Evolutionary conservation across 139 green algal genomes (phyloP).

Genomic region (Deuterostichococcus epilithicus): DNA sequence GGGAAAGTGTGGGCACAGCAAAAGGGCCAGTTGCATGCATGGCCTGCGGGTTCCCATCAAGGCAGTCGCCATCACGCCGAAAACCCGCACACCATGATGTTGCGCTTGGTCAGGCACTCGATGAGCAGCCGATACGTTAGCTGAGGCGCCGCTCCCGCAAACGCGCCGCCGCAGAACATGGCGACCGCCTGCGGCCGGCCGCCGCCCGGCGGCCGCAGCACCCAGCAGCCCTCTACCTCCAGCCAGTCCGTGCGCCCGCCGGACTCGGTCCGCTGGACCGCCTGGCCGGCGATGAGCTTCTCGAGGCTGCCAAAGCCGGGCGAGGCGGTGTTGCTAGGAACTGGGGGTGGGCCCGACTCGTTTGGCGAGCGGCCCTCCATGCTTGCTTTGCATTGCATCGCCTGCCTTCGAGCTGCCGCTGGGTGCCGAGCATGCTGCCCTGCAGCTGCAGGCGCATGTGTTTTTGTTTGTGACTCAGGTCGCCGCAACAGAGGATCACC

Average conservation of each 20-base stretch:
- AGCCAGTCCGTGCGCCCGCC: slow-evolving; percentile 36
- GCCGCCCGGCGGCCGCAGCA: slow-evolving; percentile 42
- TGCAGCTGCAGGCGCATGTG: slow-evolving; percentile 10
- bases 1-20: too few relatives aligned
- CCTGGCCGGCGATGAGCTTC: neutral
- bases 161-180: slow-evolving; percentile 88
- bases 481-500: too few relatives aligned
- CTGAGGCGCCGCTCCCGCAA: slow-evolving; percentile 89
- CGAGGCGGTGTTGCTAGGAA: neutral
- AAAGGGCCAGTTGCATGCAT: too few relatives aligned
- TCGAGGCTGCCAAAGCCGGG: neutral
- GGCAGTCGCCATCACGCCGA: too few relatives aligned
- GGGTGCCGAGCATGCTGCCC: slow-evolving; percentile 7
- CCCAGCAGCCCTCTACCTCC: slow-evolving; percentile 71
- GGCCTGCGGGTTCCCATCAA: too few relatives aligned
- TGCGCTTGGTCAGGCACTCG: slow-evolving; percentile 66
- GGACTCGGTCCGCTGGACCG: neutral
- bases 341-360: neutral
- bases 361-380: neutral
- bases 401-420: neutral
- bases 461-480: too few relatives aligned
- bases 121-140: slow-evolving; percentile 74
- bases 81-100: slow-evolving; percentile 46
- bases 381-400: too few relatives aligned
- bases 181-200: slow-evolving; percentile 44